Conservation (phyloP, 345 rosid genomes). For the Acer saccharum region DNA sequence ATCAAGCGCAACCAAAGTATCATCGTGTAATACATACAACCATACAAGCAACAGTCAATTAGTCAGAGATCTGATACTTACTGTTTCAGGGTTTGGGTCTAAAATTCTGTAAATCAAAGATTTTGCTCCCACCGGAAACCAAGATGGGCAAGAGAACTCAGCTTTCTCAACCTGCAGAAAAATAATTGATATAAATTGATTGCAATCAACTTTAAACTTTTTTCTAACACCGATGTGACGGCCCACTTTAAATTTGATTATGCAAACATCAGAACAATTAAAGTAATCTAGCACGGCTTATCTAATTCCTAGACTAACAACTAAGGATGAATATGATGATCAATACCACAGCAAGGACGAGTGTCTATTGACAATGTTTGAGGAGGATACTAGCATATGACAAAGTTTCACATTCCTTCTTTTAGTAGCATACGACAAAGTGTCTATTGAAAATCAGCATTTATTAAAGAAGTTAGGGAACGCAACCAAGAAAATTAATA, state of each 20-base stretch:
- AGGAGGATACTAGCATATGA: neutral
- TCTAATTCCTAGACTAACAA: neutral
- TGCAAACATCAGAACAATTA: slow-evolving; percentile 6
- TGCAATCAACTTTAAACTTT: slow-evolving; percentile 7
- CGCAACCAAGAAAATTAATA: slow-evolving; percentile 12
- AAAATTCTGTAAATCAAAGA: slow-evolving; percentile 75
- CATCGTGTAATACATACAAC: neutral
- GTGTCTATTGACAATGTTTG: neutral
- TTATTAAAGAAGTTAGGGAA: neutral
- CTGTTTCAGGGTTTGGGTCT: slow-evolving; percentile 90
- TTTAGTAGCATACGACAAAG: neutral
- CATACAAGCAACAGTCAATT: neutral
- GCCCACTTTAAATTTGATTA: neutral
- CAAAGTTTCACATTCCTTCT: neutral
- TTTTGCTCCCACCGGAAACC: slow-evolving; percentile 89
- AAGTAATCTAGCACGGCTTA: neutral
- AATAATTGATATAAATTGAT: slow-evolving; percentile 1
- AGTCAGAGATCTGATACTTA: slow-evolving; percentile 37
- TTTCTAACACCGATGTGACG: neutral
- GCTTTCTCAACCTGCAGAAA: slow-evolving; percentile 77
- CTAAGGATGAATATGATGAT: neutral
- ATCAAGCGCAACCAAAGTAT: slow-evolving; percentile 9
- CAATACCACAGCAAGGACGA: neutral
- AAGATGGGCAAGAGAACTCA: slow-evolving; percentile 84
- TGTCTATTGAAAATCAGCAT: neutral